Base-by-base conservation (phyloP, 176 grass and related monocot species). In the Carex pumila region DNA sequence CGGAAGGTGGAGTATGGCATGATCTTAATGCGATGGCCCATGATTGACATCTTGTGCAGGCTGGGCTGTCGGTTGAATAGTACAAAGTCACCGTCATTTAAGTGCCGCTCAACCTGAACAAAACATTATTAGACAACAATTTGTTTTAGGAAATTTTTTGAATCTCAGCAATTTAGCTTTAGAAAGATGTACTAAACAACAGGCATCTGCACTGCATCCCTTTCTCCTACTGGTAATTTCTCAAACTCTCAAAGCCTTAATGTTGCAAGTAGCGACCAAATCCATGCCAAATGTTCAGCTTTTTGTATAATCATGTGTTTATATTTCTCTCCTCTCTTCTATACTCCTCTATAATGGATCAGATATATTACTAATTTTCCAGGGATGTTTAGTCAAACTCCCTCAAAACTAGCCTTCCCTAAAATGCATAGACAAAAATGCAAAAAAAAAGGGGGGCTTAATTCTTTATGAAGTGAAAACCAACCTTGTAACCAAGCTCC, bases 1-100 rank as follows among this genome's bases (percentile, higher is more conserved):
- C 92, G 91, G 54, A 98, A 98, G 87, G 92, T 98, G 71, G 95
- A 98, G 76, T 98, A 98, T 14, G 92, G 95, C 95, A 98, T 98
- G 52, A 98, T 98, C 88, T 98, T 98, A 60, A 98, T 98, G 15
- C 91, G 90, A 84, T 98, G 95, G 0, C 95, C 92, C 95, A 98
- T 94, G n/a, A 98, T 98, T 65, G 95, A 98, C 95, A 98, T 98
- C 92, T 98, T 98, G 81, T 98, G 92, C 75, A 98, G 92, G 88
- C 90, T 94, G 39, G 95, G 95, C 84, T 98, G 95, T 14, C 95
- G 92, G 56, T 94, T 98, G 84, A 94, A 98, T 70, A 98, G 89
- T 82, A 98, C 92, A 91, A 93, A 98, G 75, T 98, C 95, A 0
- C 95, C 95, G 86, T 98, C 95, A 87, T 89, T 88, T 65, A 98